Evolutionary conservation across 441 rosid species (phyloP).

Genomic region (Aleurites moluccanus): DNA sequence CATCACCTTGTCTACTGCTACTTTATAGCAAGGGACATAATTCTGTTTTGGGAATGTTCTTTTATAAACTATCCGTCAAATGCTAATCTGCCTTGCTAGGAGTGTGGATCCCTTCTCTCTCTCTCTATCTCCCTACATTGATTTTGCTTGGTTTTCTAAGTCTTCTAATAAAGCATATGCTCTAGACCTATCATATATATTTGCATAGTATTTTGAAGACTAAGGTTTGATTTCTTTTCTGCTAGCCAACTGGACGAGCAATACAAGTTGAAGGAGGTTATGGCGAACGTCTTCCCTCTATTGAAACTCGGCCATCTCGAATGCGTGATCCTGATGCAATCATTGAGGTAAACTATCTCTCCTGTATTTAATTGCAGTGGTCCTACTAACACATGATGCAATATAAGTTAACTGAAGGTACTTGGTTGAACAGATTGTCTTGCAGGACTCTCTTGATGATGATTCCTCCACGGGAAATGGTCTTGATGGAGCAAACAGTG

Average conservation of each 20-base stretch:
- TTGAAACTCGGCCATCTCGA: conserved; percentile 85
- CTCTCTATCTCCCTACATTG: not conserved
- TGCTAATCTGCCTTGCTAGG: not conserved
- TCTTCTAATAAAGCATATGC: conserved; percentile 7
- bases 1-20: not conserved
- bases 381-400: conserved; percentile 11
- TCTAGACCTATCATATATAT: conserved; percentile 2
- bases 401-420: conserved; percentile 31
- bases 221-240: conserved; percentile 25
- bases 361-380: conserved; percentile 21
- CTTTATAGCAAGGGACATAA: not conserved
- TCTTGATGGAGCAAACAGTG: conserved; percentile 36
- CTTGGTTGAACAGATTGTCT: conserved; percentile 68
- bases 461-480: conserved; percentile 52
- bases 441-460: conserved; percentile 62
- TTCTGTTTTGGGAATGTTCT: not conserved
- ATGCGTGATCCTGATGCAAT: conserved; percentile 91
- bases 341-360: conserved; percentile 64
- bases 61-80: not conserved
- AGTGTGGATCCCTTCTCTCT: conserved; percentile 7
- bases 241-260: conserved; percentile 95
- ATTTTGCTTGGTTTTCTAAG: conserved; percentile 5
- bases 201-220: conserved; percentile 17
- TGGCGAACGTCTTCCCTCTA: conserved; percentile 90
- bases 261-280: conserved; percentile 92